Base-by-base conservation (phyloP, 805 yeast genomes). In the Candida yuanshanica region DNA sequence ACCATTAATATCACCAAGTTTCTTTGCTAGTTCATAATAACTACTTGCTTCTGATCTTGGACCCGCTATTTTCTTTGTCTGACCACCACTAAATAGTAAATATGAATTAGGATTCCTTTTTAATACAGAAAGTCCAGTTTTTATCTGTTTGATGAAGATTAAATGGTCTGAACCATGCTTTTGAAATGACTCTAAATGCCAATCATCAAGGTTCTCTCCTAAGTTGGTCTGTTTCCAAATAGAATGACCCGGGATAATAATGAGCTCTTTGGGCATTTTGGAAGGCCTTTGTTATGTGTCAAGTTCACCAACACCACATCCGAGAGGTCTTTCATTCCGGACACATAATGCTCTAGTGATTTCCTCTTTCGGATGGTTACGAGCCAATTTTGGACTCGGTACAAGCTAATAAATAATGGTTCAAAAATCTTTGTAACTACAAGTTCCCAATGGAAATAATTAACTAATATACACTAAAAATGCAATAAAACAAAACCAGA, bases 121-220 rank as follows among this genome's bases (percentile, higher is more conserved):
- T 7, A 77, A 45, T 14, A 59, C 48, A 1, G 59, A 54, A 10
- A 80, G 41, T 1, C 81, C 75, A 16, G 48, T 50, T 26, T 63
- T 53, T 2, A 84, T 72, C 56, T 86, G 95, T 33, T 77, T 69
- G 13, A 76, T 68, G 58, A 84, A 84, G 18, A 79, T 66, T 4
- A 76, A 50, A 50, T 84, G 89, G 51, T 87, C 93, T 13, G 75
- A 57, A 0, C 89, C 86, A 45, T 79, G 83, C 6, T 63, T 42
- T 58, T 86, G 95, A 51, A 85, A 85, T 0, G 77, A 62, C 10
- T 77, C 89, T 38, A 86, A 56, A 17, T 51, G 51, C 95, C 95
- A 87, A 48, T 83, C 86, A 1, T 58, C 59, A 10, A 68, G 58
- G 4, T 47, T 40, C 16, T 62, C 61, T 0, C 90, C 90, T 6